These are phyloP conservation scores for Salix suchowensis DNA, from an alignment of 345 rosid genomes.

Conservation along the genomic window DNA sequence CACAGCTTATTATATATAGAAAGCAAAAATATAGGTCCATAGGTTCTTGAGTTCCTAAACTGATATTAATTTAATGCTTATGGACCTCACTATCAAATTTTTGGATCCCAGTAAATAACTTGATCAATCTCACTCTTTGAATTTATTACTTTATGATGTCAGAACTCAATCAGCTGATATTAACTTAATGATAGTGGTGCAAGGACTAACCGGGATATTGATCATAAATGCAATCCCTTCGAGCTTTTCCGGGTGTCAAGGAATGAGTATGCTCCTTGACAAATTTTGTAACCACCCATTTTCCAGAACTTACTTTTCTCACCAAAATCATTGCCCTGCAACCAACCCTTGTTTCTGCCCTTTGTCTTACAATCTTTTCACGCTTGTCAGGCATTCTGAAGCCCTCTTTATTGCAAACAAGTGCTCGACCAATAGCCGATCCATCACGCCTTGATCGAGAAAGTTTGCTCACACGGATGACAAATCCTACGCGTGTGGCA, in stretches of 20 bases:
- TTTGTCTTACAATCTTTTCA: conserved; percentile 89
- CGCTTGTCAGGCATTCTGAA: conserved; percentile 87
- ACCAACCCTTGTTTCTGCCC: conserved; percentile 95
- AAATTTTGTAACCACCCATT: conserved; percentile 89
- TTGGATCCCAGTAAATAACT: neutral
- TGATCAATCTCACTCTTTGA: neutral
- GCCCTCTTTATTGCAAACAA: conserved; percentile 97
- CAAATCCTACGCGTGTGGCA: conserved; percentile 78
- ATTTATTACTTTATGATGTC: neutral
- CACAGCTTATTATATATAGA: neutral
- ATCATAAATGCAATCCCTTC: conserved; percentile 87
- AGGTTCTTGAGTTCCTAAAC: neutral
- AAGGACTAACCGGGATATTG: conserved; percentile 93
- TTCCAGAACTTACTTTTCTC: conserved; percentile 84
- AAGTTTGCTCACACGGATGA: conserved; percentile 96
- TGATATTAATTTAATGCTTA: neutral
- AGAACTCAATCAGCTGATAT: neutral
- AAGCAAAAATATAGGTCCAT: neutral
- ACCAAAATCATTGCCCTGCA: conserved; percentile 98
- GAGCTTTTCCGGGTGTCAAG: conserved; percentile 79
- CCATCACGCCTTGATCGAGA: conserved; percentile 96
- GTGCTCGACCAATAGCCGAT: conserved; percentile 88
- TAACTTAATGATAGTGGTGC: neutral
- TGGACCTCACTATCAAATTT: neutral
- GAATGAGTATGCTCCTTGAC: conserved; percentile 89